Evolutionary conservation across 1,284 basidiomycete genomes (phyloP).

Genomic region (Ustilago hordei): DNA sequence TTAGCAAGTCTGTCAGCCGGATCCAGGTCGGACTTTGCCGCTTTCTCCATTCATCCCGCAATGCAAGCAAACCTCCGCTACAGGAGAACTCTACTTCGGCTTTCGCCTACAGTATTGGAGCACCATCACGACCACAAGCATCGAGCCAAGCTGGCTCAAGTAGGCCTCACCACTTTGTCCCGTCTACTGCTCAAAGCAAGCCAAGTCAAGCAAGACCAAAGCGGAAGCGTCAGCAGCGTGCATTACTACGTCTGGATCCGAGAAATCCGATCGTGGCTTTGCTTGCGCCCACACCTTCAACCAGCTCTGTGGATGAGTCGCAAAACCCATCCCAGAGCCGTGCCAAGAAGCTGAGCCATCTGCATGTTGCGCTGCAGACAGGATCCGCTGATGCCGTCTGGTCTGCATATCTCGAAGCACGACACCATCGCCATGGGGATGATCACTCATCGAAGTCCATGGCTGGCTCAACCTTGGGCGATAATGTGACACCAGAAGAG

Average conservation of each 20-base stretch:
- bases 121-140: background rate
- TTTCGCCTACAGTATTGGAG: background rate
- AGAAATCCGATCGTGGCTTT: slow-evolving; percentile 18
- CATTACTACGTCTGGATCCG: slow-evolving; percentile 27
- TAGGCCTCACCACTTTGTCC: background rate
- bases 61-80: background rate
- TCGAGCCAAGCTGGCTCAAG: background rate
- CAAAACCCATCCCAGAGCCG: background rate
- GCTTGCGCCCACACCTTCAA: slow-evolving; percentile 1
- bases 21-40: background rate
- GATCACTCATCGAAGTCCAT: background rate
- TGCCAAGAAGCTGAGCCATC: slow-evolving; percentile 21
- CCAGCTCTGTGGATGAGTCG: background rate
- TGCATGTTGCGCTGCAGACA: slow-evolving; percentile 26
- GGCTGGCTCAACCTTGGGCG: background rate
- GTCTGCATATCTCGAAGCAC: slow-evolving; percentile 21
- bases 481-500: slow-evolving; percentile 14
- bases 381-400: slow-evolving; percentile 33
- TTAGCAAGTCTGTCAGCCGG: background rate
- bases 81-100: background rate
- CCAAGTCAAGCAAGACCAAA: background rate
- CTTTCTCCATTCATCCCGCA: slow-evolving; percentile 5
- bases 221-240: slow-evolving; percentile 5
- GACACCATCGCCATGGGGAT: background rate
- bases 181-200: background rate